Base-by-base conservation (phyloP, 139 green algal species). In the Coelastrella sp. region DNA sequence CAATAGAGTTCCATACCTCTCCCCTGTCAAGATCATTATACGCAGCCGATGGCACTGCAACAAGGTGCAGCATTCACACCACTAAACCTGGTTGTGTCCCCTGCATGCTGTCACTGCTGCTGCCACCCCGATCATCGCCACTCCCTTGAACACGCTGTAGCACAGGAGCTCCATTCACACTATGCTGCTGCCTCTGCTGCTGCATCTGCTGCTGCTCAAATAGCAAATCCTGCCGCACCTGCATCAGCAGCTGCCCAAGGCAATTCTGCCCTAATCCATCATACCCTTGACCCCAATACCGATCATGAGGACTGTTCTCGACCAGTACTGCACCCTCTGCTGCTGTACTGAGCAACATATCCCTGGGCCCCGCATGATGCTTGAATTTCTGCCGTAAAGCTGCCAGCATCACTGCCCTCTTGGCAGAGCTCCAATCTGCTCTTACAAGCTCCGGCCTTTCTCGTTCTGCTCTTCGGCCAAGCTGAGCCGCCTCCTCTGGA, bases 221-320 rank as follows among this genome's bases (percentile, higher is more conserved):
- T 51, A 90, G 66, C 53, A 87, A 86, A 79, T 96, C 94, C 11
- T 89, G 77, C 2, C 96, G 66, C n/a, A 99, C 66, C 45, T 89
- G 41, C 94, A 98, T 97, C 43, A 99, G 91, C 85, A 98, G 79
- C 85, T 81, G 80, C 2, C 97, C 97, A 38, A 99, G 92, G 35
- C 94, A 88, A 88, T 99, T 99, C 32, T 77, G 21, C 0, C 97
- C 97, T 5, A 43, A 90, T 9, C 94, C 92, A 75, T 98, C 93
- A 43, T 95, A 87, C 25, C 97, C 97, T 21, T 86, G 73, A 0
- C 96, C 97, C 97, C 97, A 99, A 78, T 96, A 98, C 51, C 88
- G 93, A 81, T 98, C 96, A 63, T 96, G 86, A 1, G 96, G 95
- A 9, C 93, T 95, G 50, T 63, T 85, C 86, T 98, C 96, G 21